phyloP scores from a whole-genome alignment of 441 rosid genomes.

The Corymbia calophylla region DNA sequence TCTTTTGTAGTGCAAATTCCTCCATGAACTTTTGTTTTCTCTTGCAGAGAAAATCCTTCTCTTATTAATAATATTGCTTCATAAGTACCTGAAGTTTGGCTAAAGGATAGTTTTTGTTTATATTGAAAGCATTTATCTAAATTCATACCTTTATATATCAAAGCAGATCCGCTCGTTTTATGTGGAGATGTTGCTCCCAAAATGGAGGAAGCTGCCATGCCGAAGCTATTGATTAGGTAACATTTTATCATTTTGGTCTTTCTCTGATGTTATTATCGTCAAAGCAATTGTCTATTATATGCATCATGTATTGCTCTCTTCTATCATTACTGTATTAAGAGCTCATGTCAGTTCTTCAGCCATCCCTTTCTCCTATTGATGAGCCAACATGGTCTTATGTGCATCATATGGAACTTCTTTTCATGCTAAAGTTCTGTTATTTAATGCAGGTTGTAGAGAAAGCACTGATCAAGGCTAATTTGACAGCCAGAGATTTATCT shows the following conservation, averaged over 20 bases:
- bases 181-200: slow-evolving; percentile 94
- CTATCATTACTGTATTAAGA: rapidly evolving
- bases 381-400: background rate
- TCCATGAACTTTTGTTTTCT: background rate
- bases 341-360: background rate
- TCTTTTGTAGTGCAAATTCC: background rate
- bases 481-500: slow-evolving; percentile 60
- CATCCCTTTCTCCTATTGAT: background rate
- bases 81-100: background rate
- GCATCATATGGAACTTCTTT: background rate
- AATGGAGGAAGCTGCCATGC: slow-evolving; percentile 91
- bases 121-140: background rate
- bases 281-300: background rate
- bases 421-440: background rate
- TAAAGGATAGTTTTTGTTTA: background rate
- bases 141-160: slow-evolving; percentile 8
- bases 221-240: slow-evolving; percentile 70
- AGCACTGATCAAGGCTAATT: slow-evolving; percentile 58
- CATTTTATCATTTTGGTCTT: background rate
- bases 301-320: background rate
- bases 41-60: background rate
- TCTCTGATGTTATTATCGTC: background rate
- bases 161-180: slow-evolving; percentile 75
- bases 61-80: background rate
- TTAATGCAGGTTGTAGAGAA: slow-evolving; percentile 65